phyloP scores from a whole-genome alignment of 2,329 filamentous ascomycete species.

The Colletotrichum filicis region DNA sequence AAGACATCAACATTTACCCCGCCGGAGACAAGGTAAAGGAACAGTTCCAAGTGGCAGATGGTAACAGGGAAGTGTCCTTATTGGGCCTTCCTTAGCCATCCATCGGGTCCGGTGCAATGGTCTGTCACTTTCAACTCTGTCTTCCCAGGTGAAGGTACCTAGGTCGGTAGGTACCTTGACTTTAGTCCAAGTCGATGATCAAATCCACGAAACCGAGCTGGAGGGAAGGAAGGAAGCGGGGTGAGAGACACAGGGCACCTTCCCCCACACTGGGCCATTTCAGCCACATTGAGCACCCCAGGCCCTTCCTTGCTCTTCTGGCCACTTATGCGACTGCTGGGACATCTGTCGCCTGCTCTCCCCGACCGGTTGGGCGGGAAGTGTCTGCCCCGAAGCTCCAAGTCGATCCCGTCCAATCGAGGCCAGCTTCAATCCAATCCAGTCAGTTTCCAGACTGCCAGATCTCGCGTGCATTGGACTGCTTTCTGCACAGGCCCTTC shows the following conservation, averaged over 20 bases:
- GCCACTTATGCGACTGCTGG: not conserved
- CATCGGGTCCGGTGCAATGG: slow-evolving; percentile 9
- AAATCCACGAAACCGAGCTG: not conserved
- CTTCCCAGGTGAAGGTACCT: too few relatives aligned
- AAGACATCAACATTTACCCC: slow-evolving; percentile 8
- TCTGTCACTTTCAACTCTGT: too few relatives aligned
- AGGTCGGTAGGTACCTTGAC: too few relatives aligned
- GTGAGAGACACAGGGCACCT: slow-evolving; percentile 9
- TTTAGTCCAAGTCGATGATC: too few relatives aligned
- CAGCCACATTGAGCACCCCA: slow-evolving; percentile 9
- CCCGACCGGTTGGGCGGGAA: not conserved
- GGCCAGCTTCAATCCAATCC: not conserved
- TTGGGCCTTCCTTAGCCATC: not conserved
- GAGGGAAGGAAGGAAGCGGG: slow-evolving; percentile 21
- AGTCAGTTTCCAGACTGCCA: not conserved
- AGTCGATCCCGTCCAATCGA: not conserved
- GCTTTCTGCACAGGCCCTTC: not conserved
- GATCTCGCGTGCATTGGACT: not conserved
- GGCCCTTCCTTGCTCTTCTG: slow-evolving; percentile 23
- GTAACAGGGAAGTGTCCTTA: slow-evolving; percentile 10
- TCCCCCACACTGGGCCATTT: slow-evolving; percentile 18
- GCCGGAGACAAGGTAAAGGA: slow-evolving; percentile 20
- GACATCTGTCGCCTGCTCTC: not conserved
- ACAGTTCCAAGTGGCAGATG: not conserved
- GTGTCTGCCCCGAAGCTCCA: not conserved